A percentile compares a stretch with the other conserved stretches of the same genome.
These are phyloP conservation scores for Pseudocercospora fijiensis DNA, from an alignment of 2,329 filamentous ascomycete genomes.

Conservation along the genomic window DNA sequence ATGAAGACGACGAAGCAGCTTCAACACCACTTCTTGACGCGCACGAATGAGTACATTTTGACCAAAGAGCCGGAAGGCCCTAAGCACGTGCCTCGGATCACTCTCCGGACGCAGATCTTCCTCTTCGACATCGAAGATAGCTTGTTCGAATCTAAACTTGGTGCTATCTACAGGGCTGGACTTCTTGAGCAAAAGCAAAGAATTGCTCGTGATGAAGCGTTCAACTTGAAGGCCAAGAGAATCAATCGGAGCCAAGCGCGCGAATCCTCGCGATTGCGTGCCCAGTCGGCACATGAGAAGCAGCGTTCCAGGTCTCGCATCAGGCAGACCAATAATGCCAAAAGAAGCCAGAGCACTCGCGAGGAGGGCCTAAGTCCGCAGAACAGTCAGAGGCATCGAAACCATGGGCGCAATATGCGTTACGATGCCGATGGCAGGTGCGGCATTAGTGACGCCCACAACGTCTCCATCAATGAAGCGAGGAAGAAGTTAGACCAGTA, in stretches of 20 bases:
- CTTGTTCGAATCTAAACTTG: conserved; percentile 94
- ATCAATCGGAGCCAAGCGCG: conserved; percentile 63
- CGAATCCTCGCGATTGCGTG: conserved; percentile 53
- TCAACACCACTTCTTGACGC: conserved; percentile 87
- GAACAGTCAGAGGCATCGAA: conserved; percentile 28
- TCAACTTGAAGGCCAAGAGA: conserved; percentile 80
- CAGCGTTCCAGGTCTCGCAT: conserved; percentile 35
- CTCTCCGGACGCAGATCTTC: conserved; percentile 75
- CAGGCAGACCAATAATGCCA: conserved; percentile 32
- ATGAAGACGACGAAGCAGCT: conserved; percentile 85
- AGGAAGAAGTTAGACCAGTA: conserved; percentile 71
- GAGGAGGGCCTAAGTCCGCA: conserved; percentile 24
- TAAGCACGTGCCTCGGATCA: conserved; percentile 82
- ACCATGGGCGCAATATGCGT: conserved; percentile 45
- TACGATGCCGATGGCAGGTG: conserved; percentile 81
- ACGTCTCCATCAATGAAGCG: conserved; percentile 74
- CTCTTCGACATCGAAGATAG: conserved; percentile 94
- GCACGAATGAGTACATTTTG: conserved; percentile 82
- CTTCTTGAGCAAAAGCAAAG: conserved; percentile 87
- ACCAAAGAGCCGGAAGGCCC: conserved; percentile 82
- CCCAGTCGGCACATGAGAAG: conserved; percentile 53
- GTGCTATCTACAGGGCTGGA: conserved; percentile 88
- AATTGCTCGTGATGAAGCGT: conserved; percentile 85
- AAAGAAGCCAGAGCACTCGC: conserved; percentile 43
- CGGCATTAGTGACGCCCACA: conserved; percentile 68